Conservation (phyloP, 495 filamentous ascomycete species). For the Monascus purpureus region DNA sequence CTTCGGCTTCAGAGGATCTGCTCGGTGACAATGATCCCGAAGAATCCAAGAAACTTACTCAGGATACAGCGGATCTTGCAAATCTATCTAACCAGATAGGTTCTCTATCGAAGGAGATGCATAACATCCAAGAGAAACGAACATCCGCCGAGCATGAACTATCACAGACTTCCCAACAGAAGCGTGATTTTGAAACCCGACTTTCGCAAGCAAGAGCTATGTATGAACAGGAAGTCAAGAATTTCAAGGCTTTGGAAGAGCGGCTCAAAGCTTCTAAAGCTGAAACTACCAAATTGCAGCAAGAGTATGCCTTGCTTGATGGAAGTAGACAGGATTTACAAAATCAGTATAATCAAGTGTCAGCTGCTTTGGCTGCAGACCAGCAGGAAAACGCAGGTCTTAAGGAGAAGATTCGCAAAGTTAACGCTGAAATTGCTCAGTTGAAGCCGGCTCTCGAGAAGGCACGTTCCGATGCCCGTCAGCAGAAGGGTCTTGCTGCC, state of each 20-base stretch:
- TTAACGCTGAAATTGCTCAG: constrained; percentile 68
- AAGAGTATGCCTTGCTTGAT: constrained; percentile 69
- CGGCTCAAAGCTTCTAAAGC: constrained; percentile 59
- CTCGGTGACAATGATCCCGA: constrained; percentile 88
- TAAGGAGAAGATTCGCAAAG: constrained; percentile 72
- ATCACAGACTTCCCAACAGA: constrained; percentile 64
- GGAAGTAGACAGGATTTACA: constrained; percentile 72
- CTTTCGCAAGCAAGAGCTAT: constrained; percentile 68
- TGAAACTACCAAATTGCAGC: constrained; percentile 69
- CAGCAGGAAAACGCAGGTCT: constrained; percentile 75
- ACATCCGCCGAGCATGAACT: constrained; percentile 64
- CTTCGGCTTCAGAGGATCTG: constrained; percentile 68
- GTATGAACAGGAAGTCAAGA: constrained; percentile 86
- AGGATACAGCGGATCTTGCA: constrained; percentile 84
- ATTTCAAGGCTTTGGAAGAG: constrained; percentile 72
- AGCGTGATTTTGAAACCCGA: constrained; percentile 79
- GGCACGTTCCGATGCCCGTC: constrained; percentile 72
- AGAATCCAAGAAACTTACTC: constrained; percentile 69
- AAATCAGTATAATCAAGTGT: constrained; percentile 64
- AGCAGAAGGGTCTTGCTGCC: constrained; percentile 88
- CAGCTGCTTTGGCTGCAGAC: constrained; percentile 64
- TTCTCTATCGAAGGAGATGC: constrained; percentile 80
- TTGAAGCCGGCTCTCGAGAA: constrained; percentile 85
- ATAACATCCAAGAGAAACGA: constrained; percentile 73
- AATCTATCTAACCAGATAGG: constrained; percentile 94